A percentile compares a stretch with the other conserved stretches of the same genome.
Evolutionary conservation across 1,284 basidiomycete genomes (phyloP).

Genomic region (Thelephora terrestris): DNA sequence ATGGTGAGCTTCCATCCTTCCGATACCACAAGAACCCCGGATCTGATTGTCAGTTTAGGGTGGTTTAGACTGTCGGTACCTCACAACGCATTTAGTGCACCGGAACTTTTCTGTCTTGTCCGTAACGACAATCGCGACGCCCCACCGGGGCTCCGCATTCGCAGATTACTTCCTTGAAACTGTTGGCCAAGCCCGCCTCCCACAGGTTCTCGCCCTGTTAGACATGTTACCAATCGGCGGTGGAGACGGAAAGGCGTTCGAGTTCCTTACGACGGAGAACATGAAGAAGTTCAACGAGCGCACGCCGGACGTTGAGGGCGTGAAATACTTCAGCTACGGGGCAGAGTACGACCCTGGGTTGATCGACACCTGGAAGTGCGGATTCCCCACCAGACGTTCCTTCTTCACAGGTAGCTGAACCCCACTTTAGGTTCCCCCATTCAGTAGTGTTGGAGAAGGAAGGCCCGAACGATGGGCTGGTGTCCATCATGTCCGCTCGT

Average conservation of each 20-base stretch:
- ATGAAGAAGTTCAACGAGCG: slow-evolving; percentile 86
- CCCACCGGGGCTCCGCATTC: slow-evolving; percentile 88
- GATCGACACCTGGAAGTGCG: slow-evolving; percentile 79
- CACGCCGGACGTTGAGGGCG: slow-evolving; percentile 66
- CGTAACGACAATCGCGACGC: slow-evolving; percentile 89
- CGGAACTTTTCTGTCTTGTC: slow-evolving; percentile 66
- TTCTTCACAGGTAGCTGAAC: not conserved
- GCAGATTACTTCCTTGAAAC: slow-evolving; percentile 87
- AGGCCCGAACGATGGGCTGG: slow-evolving; percentile 87
- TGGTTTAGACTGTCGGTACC: slow-evolving; percentile 86
- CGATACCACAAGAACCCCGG: not conserved
- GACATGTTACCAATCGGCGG: slow-evolving; percentile 79
- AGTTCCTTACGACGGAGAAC: slow-evolving; percentile 73
- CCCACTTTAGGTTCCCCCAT: slow-evolving; percentile 54
- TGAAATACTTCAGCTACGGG: slow-evolving; percentile 91
- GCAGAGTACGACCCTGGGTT: slow-evolving; percentile 82
- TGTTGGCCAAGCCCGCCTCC: slow-evolving; percentile 56
- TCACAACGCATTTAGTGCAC: slow-evolving; percentile 61
- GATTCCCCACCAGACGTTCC: slow-evolving; percentile 5
- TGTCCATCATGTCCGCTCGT: slow-evolving; percentile 73
- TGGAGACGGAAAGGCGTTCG: slow-evolving; percentile 87
- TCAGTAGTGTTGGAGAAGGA: slow-evolving; percentile 81
- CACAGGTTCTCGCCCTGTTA: slow-evolving; percentile 55
- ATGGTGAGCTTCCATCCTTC: slow-evolving; percentile 48
- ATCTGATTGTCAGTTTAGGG: slow-evolving; percentile 41